Evolutionary conservation across 148 eudicot genomes (phyloP), one percentile per base, ranked within the genome.

Genomic region (Simmondsia chinensis): DNA sequence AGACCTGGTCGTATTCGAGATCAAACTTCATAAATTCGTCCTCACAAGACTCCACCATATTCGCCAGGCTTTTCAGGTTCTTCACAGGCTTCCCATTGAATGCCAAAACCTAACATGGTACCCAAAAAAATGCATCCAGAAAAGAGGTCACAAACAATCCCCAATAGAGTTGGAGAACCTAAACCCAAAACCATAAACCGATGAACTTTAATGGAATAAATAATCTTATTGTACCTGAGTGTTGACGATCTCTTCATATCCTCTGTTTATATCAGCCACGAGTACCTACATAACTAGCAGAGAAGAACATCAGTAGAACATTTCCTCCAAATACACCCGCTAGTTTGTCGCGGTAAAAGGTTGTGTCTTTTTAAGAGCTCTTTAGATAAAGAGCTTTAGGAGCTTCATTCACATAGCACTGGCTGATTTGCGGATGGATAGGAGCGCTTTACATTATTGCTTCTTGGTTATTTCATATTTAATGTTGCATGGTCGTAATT

Each of bases 201-300:
- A 2, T 5, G 16, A 9, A 16, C 14, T 33, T 15, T 17, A 15
- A 46, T 20, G 9, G 26, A 44, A 33, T 14, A 55, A 42, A 26
- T 21, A 51, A 9, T 10, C 30, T 32, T n/a, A n/a, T n/a, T n/a
- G 11, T 43, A 80, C 96, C 94, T 80, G 94, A 32, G 94, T 83
- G 78, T 87, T 87, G 33, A 87, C 96, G 34, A 83, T 80, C 37
- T 87, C 96, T 61, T 87, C 96, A 9, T 87, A 87, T 22, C 96
- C 96, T 49, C 80, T 80, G 50, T 87, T 87, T 43, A 87, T 77
- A 52, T 87, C 96, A 43, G 96, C 94, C 33, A 77, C 96, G 49
- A 87, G 94, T 33, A 87, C 96, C 96, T 87, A 23, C 17, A 6
- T n/a, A 16, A 5, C 20, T 24, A 15, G 4, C 41, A n/a, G 17